A percentile compares a stretch with the other conserved stretches of the same genome.
Conservation (phyloP, 108 stramenopile species). For the Discostella pseudostelligera region DNA sequence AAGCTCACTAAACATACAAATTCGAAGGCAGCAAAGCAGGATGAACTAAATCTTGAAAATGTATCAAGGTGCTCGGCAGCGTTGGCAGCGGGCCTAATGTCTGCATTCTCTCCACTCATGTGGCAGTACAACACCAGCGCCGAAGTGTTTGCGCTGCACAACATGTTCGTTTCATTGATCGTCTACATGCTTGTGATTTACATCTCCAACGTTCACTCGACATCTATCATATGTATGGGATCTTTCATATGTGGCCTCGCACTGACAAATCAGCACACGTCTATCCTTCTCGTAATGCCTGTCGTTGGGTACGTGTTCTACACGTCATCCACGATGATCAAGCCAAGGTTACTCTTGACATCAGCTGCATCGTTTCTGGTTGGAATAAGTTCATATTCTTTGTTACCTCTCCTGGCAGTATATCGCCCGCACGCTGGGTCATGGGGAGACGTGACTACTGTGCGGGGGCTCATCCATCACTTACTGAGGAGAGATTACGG, state of each 20-base stretch:
- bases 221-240: conserved; percentile 23
- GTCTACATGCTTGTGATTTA: conserved; percentile 27
- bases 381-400: conserved; percentile 52
- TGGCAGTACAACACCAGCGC: conserved; percentile 82
- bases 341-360: conserved; percentile 15
- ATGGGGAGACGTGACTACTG: conserved; percentile 68
- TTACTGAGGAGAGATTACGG: conserved; percentile 74
- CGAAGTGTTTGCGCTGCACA: conserved; percentile 90
- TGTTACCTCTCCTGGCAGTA: conserved; percentile 49
- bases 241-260: conserved; percentile 69
- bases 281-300: conserved; percentile 56
- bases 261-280: conserved; percentile 82
- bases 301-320: conserved; percentile 38
- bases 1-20: conserved; percentile 5
- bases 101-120: conserved; percentile 62
- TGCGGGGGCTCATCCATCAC: conserved; percentile 64
- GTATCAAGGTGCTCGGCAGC: conserved; percentile 16
- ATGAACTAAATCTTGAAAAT: not conserved
- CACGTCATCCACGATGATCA: conserved; percentile 23
- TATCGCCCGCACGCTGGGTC: conserved; percentile 55
- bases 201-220: not conserved
- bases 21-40: not conserved
- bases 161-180: conserved; percentile 55
- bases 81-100: conserved; percentile 35
- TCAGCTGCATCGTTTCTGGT: conserved; percentile 33